phyloP scores from a whole-genome alignment of 106 monocot genomes.

The Apostasia shenzhenica region DNA sequence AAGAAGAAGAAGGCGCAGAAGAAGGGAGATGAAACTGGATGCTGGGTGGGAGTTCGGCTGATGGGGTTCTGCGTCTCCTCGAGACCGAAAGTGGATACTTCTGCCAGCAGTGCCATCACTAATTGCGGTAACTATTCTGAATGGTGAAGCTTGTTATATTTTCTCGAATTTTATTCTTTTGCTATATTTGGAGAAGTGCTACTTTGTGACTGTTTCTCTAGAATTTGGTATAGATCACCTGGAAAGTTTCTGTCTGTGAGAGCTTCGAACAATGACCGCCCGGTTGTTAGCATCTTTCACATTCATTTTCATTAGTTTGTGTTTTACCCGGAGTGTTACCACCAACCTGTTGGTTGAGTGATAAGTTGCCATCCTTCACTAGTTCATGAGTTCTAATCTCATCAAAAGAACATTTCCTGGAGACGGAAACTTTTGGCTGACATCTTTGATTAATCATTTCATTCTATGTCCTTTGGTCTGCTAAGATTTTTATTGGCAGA shows the following conservation, averaged over 20 bases:
- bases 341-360: no score
- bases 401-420: no score
- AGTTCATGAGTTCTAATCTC: no score
- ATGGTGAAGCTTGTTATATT: background rate
- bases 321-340: no score
- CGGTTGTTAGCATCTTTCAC: background rate
- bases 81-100: slow-evolving; percentile 68
- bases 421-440: no score
- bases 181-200: background rate
- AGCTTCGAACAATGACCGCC: background rate
- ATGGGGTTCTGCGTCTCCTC: slow-evolving; percentile 61
- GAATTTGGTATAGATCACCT: background rate
- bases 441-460: no score
- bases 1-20: slow-evolving; percentile 16
- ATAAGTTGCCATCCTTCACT: no score
- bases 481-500: no score
- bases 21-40: slow-evolving; percentile 28
- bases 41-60: slow-evolving; percentile 56
- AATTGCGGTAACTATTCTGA: slow-evolving; percentile 39
- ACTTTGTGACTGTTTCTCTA: background rate
- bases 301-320: background rate
- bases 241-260: background rate
- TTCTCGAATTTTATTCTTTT: background rate
- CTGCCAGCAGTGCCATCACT: slow-evolving; percentile 47
- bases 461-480: no score